phyloP scores from a whole-genome alignment of 1,139 yeast genomes.

The Saccharomyces hybrid region DNA sequence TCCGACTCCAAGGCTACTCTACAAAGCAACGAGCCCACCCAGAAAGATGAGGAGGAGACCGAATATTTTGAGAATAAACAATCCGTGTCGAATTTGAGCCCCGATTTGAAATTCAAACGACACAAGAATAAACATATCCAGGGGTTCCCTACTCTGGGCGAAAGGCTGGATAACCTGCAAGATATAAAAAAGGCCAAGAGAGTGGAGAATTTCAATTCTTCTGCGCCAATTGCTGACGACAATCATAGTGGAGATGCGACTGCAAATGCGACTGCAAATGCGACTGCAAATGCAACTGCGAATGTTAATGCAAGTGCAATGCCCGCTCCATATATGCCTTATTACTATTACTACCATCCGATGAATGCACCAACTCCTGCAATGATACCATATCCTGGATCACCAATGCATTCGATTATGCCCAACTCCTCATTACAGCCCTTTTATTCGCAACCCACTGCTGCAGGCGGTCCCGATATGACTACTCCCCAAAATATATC shows the following conservation, averaged over 20 bases:
- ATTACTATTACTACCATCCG: constrained; percentile 12
- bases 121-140: constrained; percentile 20
- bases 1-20: not conserved
- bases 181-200: constrained; percentile 26
- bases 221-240: constrained; percentile 8
- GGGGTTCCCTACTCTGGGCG: constrained; percentile 28
- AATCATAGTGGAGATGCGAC: not conserved
- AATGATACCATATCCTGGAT: constrained; percentile 20
- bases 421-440: constrained; percentile 27
- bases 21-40: not conserved
- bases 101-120: constrained; percentile 28
- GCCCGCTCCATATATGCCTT: constrained; percentile 21
- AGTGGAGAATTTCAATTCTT: constrained; percentile 31
- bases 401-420: constrained; percentile 17
- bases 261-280: not conserved
- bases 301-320: constrained; percentile 2
- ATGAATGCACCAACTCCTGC: constrained; percentile 15
- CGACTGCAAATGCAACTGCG: too few relatives aligned
- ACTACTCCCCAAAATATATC: constrained; percentile 1
- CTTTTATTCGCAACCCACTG: constrained; percentile 18
- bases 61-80: not conserved
- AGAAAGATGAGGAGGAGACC: not conserved
- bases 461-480: constrained; percentile 1
- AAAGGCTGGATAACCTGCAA: constrained; percentile 26
- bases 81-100: not conserved